Evolutionary conservation across 371 early-diverging fungal species (phyloP).

Genomic region (Mortierella sp.): DNA sequence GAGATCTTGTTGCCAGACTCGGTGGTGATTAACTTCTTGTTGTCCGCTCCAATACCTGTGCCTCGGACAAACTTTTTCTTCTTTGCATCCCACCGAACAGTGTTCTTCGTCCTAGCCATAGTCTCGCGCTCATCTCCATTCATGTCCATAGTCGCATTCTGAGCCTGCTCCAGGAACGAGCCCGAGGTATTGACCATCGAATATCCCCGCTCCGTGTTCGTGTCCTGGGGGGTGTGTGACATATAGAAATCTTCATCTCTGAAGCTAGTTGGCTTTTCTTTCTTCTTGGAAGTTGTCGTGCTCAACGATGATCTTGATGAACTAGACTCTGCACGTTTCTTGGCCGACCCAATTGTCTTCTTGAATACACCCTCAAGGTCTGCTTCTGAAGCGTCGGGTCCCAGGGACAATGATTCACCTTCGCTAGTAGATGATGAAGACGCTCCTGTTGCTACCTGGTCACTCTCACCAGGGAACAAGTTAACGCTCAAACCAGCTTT

Average conservation of each 20-base stretch:
- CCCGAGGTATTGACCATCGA: constrained; percentile 74
- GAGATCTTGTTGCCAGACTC: constrained; percentile 92
- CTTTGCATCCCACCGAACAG: constrained; percentile 92
- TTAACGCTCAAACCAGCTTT: constrained; percentile 52
- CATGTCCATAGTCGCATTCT: constrained; percentile 81
- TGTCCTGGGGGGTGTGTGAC: constrained; percentile 86
- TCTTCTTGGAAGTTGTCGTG: constrained; percentile 28
- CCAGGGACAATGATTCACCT: constrained; percentile 21
- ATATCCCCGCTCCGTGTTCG: constrained; percentile 92
- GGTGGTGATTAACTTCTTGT: constrained; percentile 93
- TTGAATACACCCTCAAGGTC: constrained; percentile 63
- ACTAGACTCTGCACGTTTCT: constrained; percentile 12
- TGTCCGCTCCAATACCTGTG: constrained; percentile 91
- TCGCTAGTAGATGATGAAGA: constrained; percentile 24
- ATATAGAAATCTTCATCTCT: constrained; percentile 92
- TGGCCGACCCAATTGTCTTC: constrained; percentile 51
- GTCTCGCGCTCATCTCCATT: constrained; percentile 86
- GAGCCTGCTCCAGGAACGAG: constrained; percentile 86
- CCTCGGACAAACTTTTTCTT: constrained; percentile 92
- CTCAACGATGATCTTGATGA: constrained; percentile 5
- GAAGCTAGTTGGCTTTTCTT: constrained; percentile 57
- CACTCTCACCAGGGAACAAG: constrained; percentile 41
- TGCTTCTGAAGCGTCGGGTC: constrained; percentile 62
- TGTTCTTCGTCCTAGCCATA: constrained; percentile 61
- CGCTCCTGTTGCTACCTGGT: constrained; percentile 20